These are phyloP conservation scores for Ophiostoma novo-ulmi DNA, from an alignment of 2,329 filamentous ascomycete species.

Conservation along the genomic window DNA sequence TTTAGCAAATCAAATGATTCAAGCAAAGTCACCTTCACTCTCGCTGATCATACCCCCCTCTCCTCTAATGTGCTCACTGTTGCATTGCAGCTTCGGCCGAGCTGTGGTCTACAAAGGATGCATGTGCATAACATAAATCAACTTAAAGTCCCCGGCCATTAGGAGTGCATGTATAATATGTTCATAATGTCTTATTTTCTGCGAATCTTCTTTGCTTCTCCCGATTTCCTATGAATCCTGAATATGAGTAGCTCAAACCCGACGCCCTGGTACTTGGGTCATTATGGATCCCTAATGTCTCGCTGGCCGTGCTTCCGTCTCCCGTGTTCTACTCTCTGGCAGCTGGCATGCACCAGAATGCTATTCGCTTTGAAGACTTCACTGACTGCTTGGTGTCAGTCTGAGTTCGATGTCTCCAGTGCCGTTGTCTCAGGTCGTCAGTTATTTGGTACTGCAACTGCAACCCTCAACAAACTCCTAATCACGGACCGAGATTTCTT, in stretches of 20 bases:
- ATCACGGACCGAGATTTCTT: no score
- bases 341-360: no score
- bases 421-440: no score
- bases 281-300: neutral
- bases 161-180: neutral
- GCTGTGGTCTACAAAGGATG: neutral
- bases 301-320: neutral
- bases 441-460: neutral
- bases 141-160: neutral
- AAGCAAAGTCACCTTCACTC: neutral
- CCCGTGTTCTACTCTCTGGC: neutral
- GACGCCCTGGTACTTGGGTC: slow-evolving; percentile 7
- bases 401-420: neutral
- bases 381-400: neutral
- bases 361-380: neutral
- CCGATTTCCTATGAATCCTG: no score
- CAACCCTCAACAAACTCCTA: neutral
- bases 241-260: neutral
- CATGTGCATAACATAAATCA: neutral
- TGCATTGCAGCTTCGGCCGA: neutral
- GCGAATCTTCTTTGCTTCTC: no score
- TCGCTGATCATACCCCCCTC: neutral
- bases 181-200: neutral
- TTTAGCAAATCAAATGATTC: neutral
- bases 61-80: neutral